Base-by-base conservation (phyloP, 2,329 filamentous ascomycete genomes). In the Aaosphaeria arxii region DNA sequence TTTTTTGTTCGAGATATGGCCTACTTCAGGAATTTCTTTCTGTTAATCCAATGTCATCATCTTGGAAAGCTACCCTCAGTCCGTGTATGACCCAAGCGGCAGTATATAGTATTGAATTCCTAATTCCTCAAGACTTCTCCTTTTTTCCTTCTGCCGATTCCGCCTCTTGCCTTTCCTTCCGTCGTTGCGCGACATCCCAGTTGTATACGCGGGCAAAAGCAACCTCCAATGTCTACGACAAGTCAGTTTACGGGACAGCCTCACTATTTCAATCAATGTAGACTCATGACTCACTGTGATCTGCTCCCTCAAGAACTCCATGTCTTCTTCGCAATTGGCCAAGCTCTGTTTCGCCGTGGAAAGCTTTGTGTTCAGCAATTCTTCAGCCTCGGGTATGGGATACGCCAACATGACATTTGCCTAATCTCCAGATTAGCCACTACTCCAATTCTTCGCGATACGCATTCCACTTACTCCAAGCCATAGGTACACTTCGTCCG, bases 331-430 rank as follows among this genome's bases (percentile, higher is more conserved):
- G 66, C 91, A 96, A 61, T 95, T 92, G n/a, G 76, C 74, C 58
- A 95, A 72, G 63, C 86, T 95, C 64, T 82, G 79, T 71, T 91
- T 87, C 1, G 94, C 94, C 6, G 89, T 87, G 30, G 79, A 75
- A 17, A 96, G 75, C 71, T 96, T 96, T 11, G 85, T 83, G 40
- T 81, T 75, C 47, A 99, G 78, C 57, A 99, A 80, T 40, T 79
- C 77, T 72, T 92, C 85, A 0, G 94, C 94, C 73, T 97, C 94
- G 11, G 85, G 82, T 53, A 97, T 85, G 4, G 91, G 89, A 69
- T 99, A 99, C 44, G 94, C 85, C 50, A 99, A 78, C 94, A 99
- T 99, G 42, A 97, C 91, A 62, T 99, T 99, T 48, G 94, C 92
- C 86, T 89, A 47, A 24, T 13, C 11, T 31, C 51, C 33, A 43